Percentiles rank a stretch among this genome's conserved stretches.
These are phyloP conservation scores for Chlamydomonas sp. DNA, from an alignment of 139 green algal species.

Conservation along the genomic window DNA sequence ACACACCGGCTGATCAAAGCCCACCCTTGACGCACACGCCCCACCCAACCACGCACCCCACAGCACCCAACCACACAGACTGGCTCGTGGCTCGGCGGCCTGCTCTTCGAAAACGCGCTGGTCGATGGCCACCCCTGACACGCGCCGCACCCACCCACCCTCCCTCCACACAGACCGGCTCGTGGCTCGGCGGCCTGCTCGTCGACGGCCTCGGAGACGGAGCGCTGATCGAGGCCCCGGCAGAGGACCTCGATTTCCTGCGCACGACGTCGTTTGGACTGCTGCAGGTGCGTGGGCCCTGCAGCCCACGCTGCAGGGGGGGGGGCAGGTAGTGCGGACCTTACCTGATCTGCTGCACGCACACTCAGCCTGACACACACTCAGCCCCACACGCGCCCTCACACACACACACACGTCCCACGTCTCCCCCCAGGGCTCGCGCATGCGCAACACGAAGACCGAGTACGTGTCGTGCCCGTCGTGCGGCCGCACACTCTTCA, in stretches of 20 bases:
- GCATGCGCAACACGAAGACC: conserved; percentile 99
- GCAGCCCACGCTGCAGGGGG: conserved; percentile 24
- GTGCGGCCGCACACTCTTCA: conserved; percentile 96
- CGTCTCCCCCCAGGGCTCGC: too few species aligned
- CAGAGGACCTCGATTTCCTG: conserved; percentile 79
- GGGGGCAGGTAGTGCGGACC: neutral
- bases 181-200: conserved; percentile 78
- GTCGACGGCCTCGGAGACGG: conserved; percentile 96
- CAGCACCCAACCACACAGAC: conserved; percentile 68
- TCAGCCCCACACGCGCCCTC: too few species aligned
- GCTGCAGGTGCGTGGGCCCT: conserved; percentile 71
- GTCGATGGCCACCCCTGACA: neutral
- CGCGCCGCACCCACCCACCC: conserved; percentile 55
- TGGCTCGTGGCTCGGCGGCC: too few species aligned
- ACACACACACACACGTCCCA: too few species aligned
- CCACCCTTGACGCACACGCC: too few species aligned
- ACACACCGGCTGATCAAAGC: too few species aligned
- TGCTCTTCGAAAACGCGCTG: neutral
- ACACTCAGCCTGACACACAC: too few species aligned
- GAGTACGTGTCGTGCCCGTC: conserved; percentile 97
- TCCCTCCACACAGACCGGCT: conserved; percentile 68
- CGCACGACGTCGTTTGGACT: conserved; percentile 90
- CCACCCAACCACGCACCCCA: too few species aligned
- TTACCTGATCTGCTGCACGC: neutral
- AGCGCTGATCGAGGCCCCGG: conserved; percentile 69